phyloP scores from a whole-genome alignment of 2,329 filamentous ascomycete species.

The Paecilomyces formosus region DNA sequence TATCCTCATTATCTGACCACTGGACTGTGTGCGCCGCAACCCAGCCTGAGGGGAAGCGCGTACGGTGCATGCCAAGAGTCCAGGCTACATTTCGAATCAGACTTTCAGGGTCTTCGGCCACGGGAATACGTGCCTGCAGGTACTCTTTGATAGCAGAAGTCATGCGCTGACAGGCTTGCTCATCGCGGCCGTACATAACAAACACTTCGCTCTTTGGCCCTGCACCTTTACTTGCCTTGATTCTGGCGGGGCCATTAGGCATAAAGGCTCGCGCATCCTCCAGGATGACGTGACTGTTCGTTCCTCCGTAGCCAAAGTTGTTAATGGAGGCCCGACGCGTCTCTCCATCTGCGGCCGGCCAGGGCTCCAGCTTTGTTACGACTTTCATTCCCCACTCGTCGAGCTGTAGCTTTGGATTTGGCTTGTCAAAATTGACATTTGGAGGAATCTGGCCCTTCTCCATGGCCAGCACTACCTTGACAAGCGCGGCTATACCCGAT shows the following conservation, averaged over 20 bases:
- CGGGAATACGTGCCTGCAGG: not conserved
- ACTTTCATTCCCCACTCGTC: not conserved
- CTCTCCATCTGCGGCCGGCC: not conserved
- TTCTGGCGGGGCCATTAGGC: not conserved
- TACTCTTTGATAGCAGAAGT: not conserved
- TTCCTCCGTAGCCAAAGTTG: too few species aligned
- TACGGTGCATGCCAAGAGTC: not conserved
- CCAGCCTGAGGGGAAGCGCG: not conserved
- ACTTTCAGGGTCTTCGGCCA: not conserved
- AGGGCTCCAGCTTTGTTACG: constrained; percentile 2
- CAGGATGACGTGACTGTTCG: too few species aligned
- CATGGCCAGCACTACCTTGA: constrained; percentile 12
- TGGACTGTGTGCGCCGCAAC: not conserved
- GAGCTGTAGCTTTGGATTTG: constrained; percentile 1
- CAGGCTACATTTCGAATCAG: not conserved
- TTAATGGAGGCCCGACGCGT: not conserved
- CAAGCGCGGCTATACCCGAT: constrained; percentile 5
- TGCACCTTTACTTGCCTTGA: not conserved
- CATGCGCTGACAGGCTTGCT: not conserved
- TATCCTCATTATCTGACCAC: not conserved
- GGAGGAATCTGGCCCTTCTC: constrained; percentile 5
- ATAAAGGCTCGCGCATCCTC: not conserved
- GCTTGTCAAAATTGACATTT: constrained; percentile 2
- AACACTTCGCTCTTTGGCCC: not conserved
- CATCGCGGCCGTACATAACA: not conserved